Evolutionary conservation across 805 yeast species (phyloP), one percentile per base, ranked within the genome.

Genomic region (Komagataella kurtzmanii): DNA sequence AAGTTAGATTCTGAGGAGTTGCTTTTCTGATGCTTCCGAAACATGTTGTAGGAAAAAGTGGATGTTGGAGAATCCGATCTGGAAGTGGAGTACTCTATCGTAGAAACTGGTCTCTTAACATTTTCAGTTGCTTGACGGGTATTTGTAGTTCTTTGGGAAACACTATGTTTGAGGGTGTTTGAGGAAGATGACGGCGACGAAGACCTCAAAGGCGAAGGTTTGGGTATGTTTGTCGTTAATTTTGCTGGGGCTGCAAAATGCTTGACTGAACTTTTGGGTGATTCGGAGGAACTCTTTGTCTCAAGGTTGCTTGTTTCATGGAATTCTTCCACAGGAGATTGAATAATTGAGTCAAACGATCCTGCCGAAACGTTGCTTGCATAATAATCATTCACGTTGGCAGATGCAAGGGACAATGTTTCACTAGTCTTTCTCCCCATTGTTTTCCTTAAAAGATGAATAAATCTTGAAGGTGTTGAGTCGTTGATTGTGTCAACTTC

Each of bases 11-110:
- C 84, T 0, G 83, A 76, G 0, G 86, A 80, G 49, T 74, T 76
- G n/a, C 83, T 75, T 52, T 85, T 74, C 49, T 76, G 73, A 58
- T 82, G 88, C 55, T 81, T 75, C 56, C 85, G 70, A 66, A 83
- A 83, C 50, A 83, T 72, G 24, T 76, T 75, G 44, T 67, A 67
- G 0, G 68, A 64, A 2, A 73, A 71, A 3, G 74, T 67, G 14
- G 65, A 50, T 17, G 65, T 56, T 2, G 54, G 50, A 45, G 54
- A 51, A 8, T 47, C 52, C 45, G 52, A 63, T 53, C 57, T 50
- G 49, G 55, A 57, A 3, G 60, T 53, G 1, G 70, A 61, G 3
- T 60, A 54, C 51, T 71, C 75, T 49, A 68, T 64, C 0, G 70
- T 64, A 0, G 75, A 71, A 17, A 65, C 58, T 1, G 74, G 74